A percentile compares a stretch with the other conserved stretches of the same genome.
Conservation (phyloP, 805 yeast genomes). For the Candida germanica region DNA sequence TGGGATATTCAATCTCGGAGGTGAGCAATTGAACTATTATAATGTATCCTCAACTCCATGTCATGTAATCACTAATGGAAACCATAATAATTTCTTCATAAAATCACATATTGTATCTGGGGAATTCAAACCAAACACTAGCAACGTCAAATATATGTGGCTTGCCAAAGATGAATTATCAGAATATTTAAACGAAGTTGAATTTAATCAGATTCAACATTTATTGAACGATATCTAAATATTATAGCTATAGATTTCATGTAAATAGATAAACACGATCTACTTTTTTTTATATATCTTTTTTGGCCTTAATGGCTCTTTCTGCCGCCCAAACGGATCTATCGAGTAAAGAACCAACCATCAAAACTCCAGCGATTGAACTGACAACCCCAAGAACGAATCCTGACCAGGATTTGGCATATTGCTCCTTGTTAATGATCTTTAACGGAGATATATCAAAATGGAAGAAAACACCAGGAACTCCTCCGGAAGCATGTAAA, state of each 20-base stretch:
- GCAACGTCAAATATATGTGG: constrained; percentile 67
- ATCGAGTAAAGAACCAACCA: constrained; percentile 88
- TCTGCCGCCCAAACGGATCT: constrained; percentile 88
- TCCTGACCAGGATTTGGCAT: constrained; percentile 75
- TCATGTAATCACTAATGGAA: constrained; percentile 52
- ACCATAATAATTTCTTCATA: constrained; percentile 60
- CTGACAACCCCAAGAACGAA: constrained; percentile 80
- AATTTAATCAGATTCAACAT: constrained; percentile 54
- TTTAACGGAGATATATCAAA: constrained; percentile 93
- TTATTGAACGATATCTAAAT: constrained; percentile 40
- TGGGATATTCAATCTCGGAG: constrained; percentile 71
- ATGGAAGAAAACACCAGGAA: constrained; percentile 83
- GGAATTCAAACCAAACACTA: constrained; percentile 46
- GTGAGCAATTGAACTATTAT: constrained; percentile 77
- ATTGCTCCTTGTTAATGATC: constrained; percentile 78
- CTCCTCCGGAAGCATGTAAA: constrained; percentile 76
- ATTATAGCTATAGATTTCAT: constrained; percentile 15
- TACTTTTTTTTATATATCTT: constrained; percentile 44
- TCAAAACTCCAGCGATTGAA: constrained; percentile 88
- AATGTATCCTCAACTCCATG: constrained; percentile 89
- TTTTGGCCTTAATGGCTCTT: constrained; percentile 65
- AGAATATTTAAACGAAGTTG: constrained; percentile 48
- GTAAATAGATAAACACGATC: constrained; percentile 5
- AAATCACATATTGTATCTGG: constrained; percentile 91
- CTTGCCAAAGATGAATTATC: constrained; percentile 74